A percentile compares a stretch with the other conserved stretches of the same genome.
Evolutionary conservation across 805 yeast genomes (phyloP).

Genomic region (Yamadazyma nakazawae): DNA sequence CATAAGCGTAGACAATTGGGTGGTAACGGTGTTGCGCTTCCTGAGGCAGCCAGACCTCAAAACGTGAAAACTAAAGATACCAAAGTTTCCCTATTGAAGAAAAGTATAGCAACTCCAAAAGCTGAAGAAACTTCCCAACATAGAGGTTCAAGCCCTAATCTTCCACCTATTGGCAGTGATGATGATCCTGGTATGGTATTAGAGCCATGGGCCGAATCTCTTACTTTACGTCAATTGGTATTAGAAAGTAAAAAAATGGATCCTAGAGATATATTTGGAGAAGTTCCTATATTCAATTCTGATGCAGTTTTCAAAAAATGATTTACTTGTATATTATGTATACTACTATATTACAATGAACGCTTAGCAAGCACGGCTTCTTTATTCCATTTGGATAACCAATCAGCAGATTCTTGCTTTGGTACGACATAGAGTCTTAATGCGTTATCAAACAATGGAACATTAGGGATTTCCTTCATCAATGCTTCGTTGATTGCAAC

Average conservation of each 20-base stretch:
- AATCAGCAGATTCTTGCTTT: constrained; percentile 55
- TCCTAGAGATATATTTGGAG: constrained; percentile 71
- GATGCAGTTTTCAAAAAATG: constrained; percentile 5
- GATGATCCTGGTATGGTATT: constrained; percentile 30
- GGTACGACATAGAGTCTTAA: constrained; percentile 79
- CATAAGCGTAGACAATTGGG: constrained; percentile 11
- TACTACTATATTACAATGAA: constrained; percentile 3
- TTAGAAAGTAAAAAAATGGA: constrained; percentile 41
- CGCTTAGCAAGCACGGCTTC: constrained; percentile 51
- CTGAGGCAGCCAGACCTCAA: constrained; percentile 34
- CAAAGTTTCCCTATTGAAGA: not conserved
- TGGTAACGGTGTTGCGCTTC: constrained; percentile 35
- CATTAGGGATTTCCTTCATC: constrained; percentile 55
- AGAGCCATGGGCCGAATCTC: constrained; percentile 40
- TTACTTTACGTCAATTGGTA: constrained; percentile 28
- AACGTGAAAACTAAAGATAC: not conserved
- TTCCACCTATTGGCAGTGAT: constrained; percentile 42
- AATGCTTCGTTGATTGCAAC: constrained; percentile 62
- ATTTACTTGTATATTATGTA: constrained; percentile 6
- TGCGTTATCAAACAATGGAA: constrained; percentile 75
- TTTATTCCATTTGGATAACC: constrained; percentile 70
- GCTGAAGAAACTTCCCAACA: not conserved
- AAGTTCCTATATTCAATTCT: constrained; percentile 52
- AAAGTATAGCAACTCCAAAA: constrained; percentile 3
- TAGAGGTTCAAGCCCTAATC: constrained; percentile 8